These are phyloP conservation scores for Cladorrhinum sp. DNA, from an alignment of 2,329 filamentous ascomycete species.

Conservation along the genomic window DNA sequence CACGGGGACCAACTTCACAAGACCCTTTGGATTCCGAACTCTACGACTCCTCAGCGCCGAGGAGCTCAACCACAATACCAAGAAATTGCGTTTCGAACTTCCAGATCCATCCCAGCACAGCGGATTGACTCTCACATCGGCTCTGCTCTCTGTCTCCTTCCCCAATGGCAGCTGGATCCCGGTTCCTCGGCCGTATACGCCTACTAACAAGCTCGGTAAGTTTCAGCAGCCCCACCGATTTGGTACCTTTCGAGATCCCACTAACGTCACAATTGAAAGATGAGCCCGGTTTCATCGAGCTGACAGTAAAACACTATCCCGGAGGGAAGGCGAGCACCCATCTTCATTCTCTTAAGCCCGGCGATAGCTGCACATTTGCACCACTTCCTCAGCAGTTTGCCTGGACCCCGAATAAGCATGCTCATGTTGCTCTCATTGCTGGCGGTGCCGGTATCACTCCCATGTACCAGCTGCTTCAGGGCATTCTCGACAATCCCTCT, in stretches of 20 bases:
- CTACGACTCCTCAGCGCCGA: slow-evolving; percentile 51
- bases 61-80: slow-evolving; percentile 57
- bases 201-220: slow-evolving; percentile 52
- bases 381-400: slow-evolving; percentile 49
- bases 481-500: slow-evolving; percentile 58
- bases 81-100: slow-evolving; percentile 54
- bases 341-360: slow-evolving; percentile 63
- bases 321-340: slow-evolving; percentile 61
- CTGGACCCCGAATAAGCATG: slow-evolving; percentile 51
- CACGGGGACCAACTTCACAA: slow-evolving; percentile 9
- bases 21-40: slow-evolving; percentile 39
- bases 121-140: slow-evolving; percentile 50
- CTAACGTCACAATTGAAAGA: slow-evolving; percentile 35
- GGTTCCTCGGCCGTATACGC: slow-evolving; percentile 64
- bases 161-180: slow-evolving; percentile 57
- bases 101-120: slow-evolving; percentile 45
- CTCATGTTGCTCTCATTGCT: slow-evolving; percentile 61
- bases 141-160: slow-evolving; percentile 59
- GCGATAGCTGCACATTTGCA: slow-evolving; percentile 58
- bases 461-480: slow-evolving; percentile 61
- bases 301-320: slow-evolving; percentile 68
- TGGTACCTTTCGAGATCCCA: slow-evolving; percentile 5
- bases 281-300: slow-evolving; percentile 56
- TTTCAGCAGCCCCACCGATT: background rate
- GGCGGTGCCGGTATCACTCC: slow-evolving; percentile 73